Base-by-base conservation (phyloP, 495 filamentous ascomycete genomes). In the Pyronema omphalodes region DNA sequence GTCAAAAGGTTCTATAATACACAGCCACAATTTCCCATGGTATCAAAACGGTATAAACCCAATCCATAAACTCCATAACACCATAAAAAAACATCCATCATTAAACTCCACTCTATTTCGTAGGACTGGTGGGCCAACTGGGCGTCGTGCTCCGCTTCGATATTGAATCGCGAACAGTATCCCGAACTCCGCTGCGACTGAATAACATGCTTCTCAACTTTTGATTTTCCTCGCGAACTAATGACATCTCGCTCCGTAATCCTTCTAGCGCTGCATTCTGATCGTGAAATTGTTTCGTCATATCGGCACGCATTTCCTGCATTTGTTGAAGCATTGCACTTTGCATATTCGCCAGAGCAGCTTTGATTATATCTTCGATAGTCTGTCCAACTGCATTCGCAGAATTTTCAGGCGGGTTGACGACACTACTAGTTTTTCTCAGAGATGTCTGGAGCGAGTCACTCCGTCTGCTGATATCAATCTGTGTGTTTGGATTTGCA, bases 191-290 rank as follows among this genome's bases (percentile, higher is more conserved):
- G 11, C 36, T 36, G 34, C 23, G 33, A 36, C 55, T 53, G 35
- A 52, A 59, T 5, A 65, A 48, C 53, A 56, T 55, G 18, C 54
- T 48, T 45, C 56, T 52, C 47, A 65, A 47, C 29, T 54, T 57
- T 12, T 36, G 35, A 49, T 65, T 65, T 40, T 65, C 62, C 33
- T 55, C 51, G 33, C 56, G 57, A 9, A 62, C 58, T 15, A 44
- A 49, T 9, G 44, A 49, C 15, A 65, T 55, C 46, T 65, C 62
- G 39, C 44, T 54, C 34, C 52, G 52, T 15, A 65, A 29, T 23
- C 50, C 59, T 33, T 55, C 50, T n/a, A 65, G 37, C 29, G 59
- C 35, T 9, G 19, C 33, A 49, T 48, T 58, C 54, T 65, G 62
- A 7, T 18, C 48, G 14, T 54, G 52, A 17, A 65, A 62, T 11